Evolutionary conservation across 305 asterid genomes (phyloP).

Genomic region (Lippia alba): DNA sequence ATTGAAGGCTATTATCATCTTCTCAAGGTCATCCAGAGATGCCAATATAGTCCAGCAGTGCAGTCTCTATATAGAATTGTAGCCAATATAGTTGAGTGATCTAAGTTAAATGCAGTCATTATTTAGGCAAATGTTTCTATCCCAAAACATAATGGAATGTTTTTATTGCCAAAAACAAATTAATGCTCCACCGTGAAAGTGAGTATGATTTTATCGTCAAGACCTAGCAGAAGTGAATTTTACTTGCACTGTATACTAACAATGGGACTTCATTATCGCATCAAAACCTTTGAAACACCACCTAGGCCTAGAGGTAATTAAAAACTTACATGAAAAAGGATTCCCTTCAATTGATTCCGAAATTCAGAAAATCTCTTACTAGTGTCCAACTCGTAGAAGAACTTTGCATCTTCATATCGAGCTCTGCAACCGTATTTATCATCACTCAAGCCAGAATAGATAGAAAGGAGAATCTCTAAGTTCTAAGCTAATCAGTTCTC

Average conservation of each 20-base stretch:
- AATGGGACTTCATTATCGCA: conserved; percentile 14
- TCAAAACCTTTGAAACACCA: conserved; percentile 20
- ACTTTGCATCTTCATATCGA: conserved; percentile 97
- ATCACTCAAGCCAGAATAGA: conserved; percentile 28
- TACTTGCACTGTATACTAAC: conserved; percentile 23
- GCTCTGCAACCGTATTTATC: conserved; percentile 62
- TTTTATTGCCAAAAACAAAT: not conserved
- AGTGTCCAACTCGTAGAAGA: conserved; percentile 92
- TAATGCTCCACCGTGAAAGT: conserved; percentile 9
- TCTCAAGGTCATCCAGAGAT: conserved; percentile 16
- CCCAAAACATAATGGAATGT: no score
- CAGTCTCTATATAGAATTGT: no score
- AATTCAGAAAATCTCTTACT: conserved; percentile 87
- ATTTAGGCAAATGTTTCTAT: no score
- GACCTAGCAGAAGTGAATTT: conserved; percentile 8
- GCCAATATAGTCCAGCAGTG: conserved; percentile 9
- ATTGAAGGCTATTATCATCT: conserved; percentile 14
- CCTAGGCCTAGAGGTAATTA: conserved; percentile 21
- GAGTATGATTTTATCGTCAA: conserved; percentile 12
- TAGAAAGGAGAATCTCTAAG: conserved; percentile 11
- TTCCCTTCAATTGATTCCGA: conserved; percentile 81
- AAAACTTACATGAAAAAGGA: conserved; percentile 91
- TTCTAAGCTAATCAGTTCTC: conserved; percentile 18
- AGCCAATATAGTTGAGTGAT: no score
- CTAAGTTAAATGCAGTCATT: no score